A percentile compares a stretch with the other conserved stretches of the same genome.
Conservation (phyloP, 2,329 filamentous ascomycete genomes). For the Ampelomyces quisqualis region DNA sequence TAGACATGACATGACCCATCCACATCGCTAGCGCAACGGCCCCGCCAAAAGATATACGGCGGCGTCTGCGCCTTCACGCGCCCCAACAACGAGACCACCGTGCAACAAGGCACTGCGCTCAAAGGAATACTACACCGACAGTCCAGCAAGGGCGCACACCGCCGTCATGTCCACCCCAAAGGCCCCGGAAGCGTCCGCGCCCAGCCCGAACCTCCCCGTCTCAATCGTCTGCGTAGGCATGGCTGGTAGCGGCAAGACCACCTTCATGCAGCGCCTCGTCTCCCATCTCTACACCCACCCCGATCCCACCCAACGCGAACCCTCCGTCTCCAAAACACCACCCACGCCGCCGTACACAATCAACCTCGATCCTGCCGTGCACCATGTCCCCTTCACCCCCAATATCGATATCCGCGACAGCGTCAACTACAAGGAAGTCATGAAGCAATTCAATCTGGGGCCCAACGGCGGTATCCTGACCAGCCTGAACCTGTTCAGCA, state of each 20-base stretch:
- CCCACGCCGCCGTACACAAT: constrained; percentile 81
- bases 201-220: constrained; percentile 54
- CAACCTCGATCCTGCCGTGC: constrained; percentile 93
- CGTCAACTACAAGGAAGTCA: constrained; percentile 99
- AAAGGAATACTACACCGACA: no score
- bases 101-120: neutral
- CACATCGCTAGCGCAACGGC: constrained; percentile 21
- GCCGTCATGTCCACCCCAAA: constrained; percentile 47
- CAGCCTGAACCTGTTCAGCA: constrained; percentile 92
- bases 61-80: constrained; percentile 5
- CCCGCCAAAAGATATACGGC: constrained; percentile 40
- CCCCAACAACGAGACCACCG: neutral
- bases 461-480: constrained; percentile 97
- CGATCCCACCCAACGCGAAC: constrained; percentile 45
- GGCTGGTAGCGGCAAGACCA: constrained; percentile 99
- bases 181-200: constrained; percentile 17
- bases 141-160: neutral
- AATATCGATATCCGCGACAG: constrained; percentile 99
- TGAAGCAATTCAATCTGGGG: constrained; percentile 98
- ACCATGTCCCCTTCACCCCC: constrained; percentile 88
- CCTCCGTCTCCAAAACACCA: constrained; percentile 32
- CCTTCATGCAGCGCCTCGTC: constrained; percentile 98
- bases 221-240: constrained; percentile 94
- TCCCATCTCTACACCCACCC: constrained; percentile 81
- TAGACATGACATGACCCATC: constrained; percentile 22